Evolutionary conservation across 768 basidiomycete genomes (phyloP).

Genomic region (Termitomyces sp.): DNA sequence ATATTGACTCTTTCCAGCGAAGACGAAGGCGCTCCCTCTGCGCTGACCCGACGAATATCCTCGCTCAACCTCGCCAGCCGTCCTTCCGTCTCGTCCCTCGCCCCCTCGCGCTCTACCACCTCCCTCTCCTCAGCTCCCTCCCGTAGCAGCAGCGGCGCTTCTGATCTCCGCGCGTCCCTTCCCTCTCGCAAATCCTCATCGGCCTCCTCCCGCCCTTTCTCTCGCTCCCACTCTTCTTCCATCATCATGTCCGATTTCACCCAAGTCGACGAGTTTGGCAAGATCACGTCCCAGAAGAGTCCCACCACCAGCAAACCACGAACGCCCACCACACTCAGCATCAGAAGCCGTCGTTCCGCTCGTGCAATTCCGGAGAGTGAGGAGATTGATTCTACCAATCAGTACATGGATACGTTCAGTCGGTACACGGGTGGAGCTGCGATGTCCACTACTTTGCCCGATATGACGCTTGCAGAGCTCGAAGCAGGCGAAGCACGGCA

Average conservation of each 20-base stretch:
- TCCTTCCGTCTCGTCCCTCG: constrained; percentile 40
- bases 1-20: constrained; percentile 33
- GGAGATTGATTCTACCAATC: neutral
- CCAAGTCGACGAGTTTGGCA: neutral
- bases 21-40: constrained; percentile 69
- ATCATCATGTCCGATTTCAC: neutral
- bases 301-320: neutral
- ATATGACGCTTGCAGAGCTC: neutral
- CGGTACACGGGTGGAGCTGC: neutral
- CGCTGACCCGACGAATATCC: constrained; percentile 59
- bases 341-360: neutral
- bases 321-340: neutral
- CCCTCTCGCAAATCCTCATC: neutral
- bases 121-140: constrained; percentile 2
- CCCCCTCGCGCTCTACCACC: constrained; percentile 13
- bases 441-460: neutral
- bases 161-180: constrained; percentile 17
- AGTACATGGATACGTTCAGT: neutral
- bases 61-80: constrained; percentile 45
- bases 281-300: neutral
- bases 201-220: neutral
- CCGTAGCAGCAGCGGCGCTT: constrained; percentile 28
- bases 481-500: neutral
- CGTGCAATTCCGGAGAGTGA: neutral
- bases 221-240: neutral